A percentile compares a stretch with the other conserved stretches of the same genome.
These are phyloP conservation scores for Blechomonas ayalai DNA, from an alignment of 208 protist species.

Conservation along the genomic window DNA sequence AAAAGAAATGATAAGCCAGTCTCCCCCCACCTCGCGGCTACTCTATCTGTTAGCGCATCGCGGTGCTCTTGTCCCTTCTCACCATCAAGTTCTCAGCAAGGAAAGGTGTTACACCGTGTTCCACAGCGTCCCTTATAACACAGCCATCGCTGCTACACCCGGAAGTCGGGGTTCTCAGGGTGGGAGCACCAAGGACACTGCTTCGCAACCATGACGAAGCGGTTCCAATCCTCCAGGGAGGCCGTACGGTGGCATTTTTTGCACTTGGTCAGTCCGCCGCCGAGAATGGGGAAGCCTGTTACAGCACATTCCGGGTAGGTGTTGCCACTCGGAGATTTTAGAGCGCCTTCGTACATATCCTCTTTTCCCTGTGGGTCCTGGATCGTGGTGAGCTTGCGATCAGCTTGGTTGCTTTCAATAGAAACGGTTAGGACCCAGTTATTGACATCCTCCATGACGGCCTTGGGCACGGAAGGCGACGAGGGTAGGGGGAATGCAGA, in stretches of 20 bases:
- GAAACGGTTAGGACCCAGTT: constrained; percentile 90
- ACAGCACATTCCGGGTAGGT: constrained; percentile 82
- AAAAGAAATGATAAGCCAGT: constrained; percentile 1
- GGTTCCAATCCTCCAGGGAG: constrained; percentile 90
- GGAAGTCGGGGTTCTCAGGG: constrained; percentile 55
- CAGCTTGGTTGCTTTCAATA: constrained; percentile 61
- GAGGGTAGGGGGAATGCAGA: constrained; percentile 75
- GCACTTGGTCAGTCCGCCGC: constrained; percentile 58
- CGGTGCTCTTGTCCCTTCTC: too few relatives aligned
- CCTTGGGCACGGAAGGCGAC: constrained; percentile 27
- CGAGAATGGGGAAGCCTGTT: constrained; percentile 84
- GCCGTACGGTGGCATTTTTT: constrained; percentile 69
- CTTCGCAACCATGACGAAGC: constrained; percentile 70
- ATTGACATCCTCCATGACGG: constrained; percentile 77
- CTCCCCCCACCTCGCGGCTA: too few relatives aligned
- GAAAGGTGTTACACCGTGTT: too few relatives aligned
- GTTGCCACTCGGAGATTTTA: constrained; percentile 67
- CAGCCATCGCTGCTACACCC: constrained; percentile 11
- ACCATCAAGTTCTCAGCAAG: too few relatives aligned
- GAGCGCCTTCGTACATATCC: constrained; percentile 77
- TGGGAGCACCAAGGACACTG: constrained; percentile 86
- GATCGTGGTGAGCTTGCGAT: constrained; percentile 49
- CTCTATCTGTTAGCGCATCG: too few relatives aligned
- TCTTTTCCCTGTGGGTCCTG: constrained; percentile 53
- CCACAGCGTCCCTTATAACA: too few relatives aligned